Base-by-base conservation (phyloP, 176 grass and related monocot species). In the Urochloa ruziziensis region DNA sequence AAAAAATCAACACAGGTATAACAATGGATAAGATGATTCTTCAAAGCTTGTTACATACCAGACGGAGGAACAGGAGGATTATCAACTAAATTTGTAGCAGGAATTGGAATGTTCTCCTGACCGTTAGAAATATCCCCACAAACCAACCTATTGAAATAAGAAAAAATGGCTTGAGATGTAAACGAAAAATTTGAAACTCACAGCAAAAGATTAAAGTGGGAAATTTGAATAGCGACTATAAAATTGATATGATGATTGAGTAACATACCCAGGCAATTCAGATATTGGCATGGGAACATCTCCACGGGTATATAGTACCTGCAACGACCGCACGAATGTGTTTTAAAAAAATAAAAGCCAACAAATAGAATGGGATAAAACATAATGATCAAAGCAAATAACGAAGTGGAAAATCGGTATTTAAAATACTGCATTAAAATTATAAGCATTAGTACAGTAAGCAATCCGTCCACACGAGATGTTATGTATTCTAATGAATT, bases 61-160 rank as follows among this genome's bases (percentile, higher is more conserved):
- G 77, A 83, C 67, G 91, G 94, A 80, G 86, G 60, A 62, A 82
- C 44, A 56, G 91, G 89, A 34, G 91, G 86, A 64, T 87, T 80
- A 88, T 97, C 94, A 69, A 97, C 79, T 59, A 85, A 75, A 91
- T 97, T 97, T 73, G 94, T 88, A 60, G 85, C 87, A 33, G 91
- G 91, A 78, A 97, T 88, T 47, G 72, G 89, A 60, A 94, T 36
- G 27, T 78, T 91, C 57, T 97, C 94, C 39, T 78, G 87, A 25
- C 82, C 91, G 69, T 54, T 59, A 52, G 89, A 94, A 61, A 91
- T 93, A 42, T 94, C 94, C 49, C 51, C 25, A 75, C 78, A 89
- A 48, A 91, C 91, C 84, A 93, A 46, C 56, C 89, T 97, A 77
- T 51, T 3, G 8, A 80, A 74, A 32, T 43, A 83, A 75, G 18